Evolutionary conservation across 2,329 filamentous ascomycete genomes (phyloP).

Genomic region (Ophiostoma piceae): DNA sequence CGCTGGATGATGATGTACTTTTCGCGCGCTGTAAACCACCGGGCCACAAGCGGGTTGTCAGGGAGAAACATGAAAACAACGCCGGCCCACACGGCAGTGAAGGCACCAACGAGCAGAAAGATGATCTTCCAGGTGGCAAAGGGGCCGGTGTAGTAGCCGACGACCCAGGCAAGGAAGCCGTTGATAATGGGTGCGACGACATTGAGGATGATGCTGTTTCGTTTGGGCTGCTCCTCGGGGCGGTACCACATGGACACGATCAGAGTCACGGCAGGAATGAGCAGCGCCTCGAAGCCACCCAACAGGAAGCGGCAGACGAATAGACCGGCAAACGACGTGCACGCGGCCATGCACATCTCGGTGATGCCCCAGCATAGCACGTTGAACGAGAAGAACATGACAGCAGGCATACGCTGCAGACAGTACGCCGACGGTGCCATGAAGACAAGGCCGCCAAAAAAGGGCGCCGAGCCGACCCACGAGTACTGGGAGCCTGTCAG

Average conservation of each 20-base stretch:
- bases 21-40: conserved; percentile 21
- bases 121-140: conserved; percentile 31
- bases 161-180: conserved; percentile 29
- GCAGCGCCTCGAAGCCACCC: conserved; percentile 28
- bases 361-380: conserved; percentile 28
- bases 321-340: conserved; percentile 27
- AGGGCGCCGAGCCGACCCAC: conserved; percentile 29
- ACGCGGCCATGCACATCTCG: conserved; percentile 28
- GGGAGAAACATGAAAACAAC: conserved; percentile 29
- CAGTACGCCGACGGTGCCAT: conserved; percentile 29
- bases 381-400: conserved; percentile 27
- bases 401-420: conserved; percentile 27
- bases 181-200: conserved; percentile 30
- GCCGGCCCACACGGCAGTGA: conserved; percentile 29
- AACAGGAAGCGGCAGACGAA: conserved; percentile 29
- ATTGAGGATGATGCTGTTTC: conserved; percentile 31
- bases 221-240: conserved; percentile 30
- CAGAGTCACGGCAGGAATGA: conserved; percentile 29
- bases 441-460: conserved; percentile 29
- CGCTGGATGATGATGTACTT: conserved; percentile 27
- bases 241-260: conserved; percentile 29
- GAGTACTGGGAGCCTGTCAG: conserved; percentile 31
- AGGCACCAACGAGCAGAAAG: conserved; percentile 29
- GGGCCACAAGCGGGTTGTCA: conserved; percentile 29
- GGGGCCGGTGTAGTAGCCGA: conserved; percentile 27